A percentile compares a stretch with the other conserved stretches of the same genome.
phyloP scores from a whole-genome alignment of 2,329 filamentous ascomycete species.

The Dactylella cylindrospora region DNA sequence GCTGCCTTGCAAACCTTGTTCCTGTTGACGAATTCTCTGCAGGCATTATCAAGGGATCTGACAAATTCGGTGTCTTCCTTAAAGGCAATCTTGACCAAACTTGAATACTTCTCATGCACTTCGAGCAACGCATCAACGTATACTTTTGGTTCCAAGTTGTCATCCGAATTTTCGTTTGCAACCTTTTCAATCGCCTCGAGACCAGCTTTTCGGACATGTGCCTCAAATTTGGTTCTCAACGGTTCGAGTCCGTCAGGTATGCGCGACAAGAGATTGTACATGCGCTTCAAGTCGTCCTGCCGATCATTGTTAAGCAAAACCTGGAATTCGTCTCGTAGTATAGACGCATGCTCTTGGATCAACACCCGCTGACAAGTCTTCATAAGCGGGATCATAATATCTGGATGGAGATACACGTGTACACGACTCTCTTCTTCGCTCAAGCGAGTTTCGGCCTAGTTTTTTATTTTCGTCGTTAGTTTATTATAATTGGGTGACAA shows the following conservation, averaged over 20 bases:
- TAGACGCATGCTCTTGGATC: conserved; percentile 79
- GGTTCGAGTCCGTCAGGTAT: conserved; percentile 92
- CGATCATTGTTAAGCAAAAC: conserved; percentile 88
- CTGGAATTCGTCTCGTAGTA: conserved; percentile 96
- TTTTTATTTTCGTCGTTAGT: too few species aligned
- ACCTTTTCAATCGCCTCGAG: conserved; percentile 88
- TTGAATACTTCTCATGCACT: conserved; percentile 90
- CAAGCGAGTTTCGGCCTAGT: conserved; percentile 75
- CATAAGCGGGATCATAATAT: conserved; percentile 82
- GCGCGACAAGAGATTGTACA: conserved; percentile 87
- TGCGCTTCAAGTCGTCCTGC: conserved; percentile 90
- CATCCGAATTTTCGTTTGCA: conserved; percentile 72
- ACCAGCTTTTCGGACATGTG: conserved; percentile 87
- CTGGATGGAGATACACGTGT: conserved; percentile 82
- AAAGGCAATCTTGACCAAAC: conserved; percentile 87
- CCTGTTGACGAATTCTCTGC: conserved; percentile 95
- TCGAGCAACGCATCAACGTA: conserved; percentile 95
- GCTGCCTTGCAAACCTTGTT: conserved; percentile 94
- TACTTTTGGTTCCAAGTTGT: conserved; percentile 85
- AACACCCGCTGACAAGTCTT: conserved; percentile 84
- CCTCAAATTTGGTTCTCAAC: conserved; percentile 81
- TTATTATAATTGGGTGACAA: background rate
- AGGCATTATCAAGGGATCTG: conserved; percentile 87
- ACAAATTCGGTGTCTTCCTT: conserved; percentile 96
- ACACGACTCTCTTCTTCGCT: conserved; percentile 94